A percentile compares a stretch with the other conserved stretches of the same genome.
These are phyloP conservation scores for Camellia lanceoleosa DNA, from an alignment of 148 eudicot genomes.

Conservation along the genomic window DNA sequence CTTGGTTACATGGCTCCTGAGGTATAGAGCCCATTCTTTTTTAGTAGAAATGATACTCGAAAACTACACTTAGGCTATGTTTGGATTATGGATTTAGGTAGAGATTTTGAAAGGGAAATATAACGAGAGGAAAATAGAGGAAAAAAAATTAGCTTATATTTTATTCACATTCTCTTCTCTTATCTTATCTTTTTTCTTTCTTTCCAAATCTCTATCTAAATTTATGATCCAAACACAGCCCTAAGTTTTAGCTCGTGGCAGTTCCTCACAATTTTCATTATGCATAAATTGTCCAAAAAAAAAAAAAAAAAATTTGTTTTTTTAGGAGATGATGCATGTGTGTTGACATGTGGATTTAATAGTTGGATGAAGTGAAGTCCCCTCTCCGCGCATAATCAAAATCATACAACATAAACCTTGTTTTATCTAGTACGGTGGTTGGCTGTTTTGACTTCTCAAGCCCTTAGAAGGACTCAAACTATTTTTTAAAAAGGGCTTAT, in stretches of 20 bases:
- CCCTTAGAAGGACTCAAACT: not conserved
- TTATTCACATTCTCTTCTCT: too few relatives aligned
- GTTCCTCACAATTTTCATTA: not conserved
- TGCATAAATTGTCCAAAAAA: not conserved
- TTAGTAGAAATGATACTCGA: not conserved
- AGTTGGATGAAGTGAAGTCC: not conserved
- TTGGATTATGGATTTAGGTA: too few relatives aligned
- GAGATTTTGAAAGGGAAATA: too few relatives aligned
- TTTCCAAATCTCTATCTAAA: too few relatives aligned
- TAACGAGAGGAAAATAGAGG: too few relatives aligned
- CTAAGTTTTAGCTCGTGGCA: not conserved
- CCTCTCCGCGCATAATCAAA: not conserved
- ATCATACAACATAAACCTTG: not conserved
- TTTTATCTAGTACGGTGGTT: not conserved
- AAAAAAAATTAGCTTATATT: too few relatives aligned
- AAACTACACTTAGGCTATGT: not conserved
- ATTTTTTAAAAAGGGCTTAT: not conserved
- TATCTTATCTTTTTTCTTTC: too few relatives aligned
- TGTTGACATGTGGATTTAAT: not conserved
- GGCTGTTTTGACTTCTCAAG: not conserved
- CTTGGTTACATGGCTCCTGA: conserved; percentile 99
- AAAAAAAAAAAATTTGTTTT: not conserved
- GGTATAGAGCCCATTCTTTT: conserved; percentile 36
- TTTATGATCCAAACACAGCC: too few relatives aligned
- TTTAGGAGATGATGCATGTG: not conserved